Evolutionary conservation across 2,329 filamentous ascomycete genomes (phyloP), one percentile per base, ranked within the genome.

Genomic region (Cladophialophora immunda): DNA sequence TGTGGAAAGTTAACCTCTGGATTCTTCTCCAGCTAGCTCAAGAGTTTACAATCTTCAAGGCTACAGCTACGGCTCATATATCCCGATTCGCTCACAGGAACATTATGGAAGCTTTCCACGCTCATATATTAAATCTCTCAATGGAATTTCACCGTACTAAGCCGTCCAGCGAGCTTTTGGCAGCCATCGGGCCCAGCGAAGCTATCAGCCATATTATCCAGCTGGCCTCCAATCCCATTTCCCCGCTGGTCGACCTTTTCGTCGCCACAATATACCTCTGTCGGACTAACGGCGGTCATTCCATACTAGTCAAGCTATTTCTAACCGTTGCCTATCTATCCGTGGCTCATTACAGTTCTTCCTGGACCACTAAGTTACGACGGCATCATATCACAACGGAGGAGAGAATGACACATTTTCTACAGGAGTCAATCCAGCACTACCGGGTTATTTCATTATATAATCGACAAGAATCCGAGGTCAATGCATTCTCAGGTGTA

Each of bases 251-350:
- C 15, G 90, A 92, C 74, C 77, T 91, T 11, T 70, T 83, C 13
- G 78, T 90, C 27, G 88, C 88, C 0, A 84, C 90, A 68, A 70
- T 81, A 81, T 61, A 89, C 87, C 69, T 92, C 5, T 88, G 86
- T 67, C 80, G 80, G 58, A 81, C 88, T 15, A 91, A 91, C 74
- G 88, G 89, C 70, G 78, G 83, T 15, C 89, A 86, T 65, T 85
- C 88, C 81, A 80, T 81, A 3, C 74, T 86, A 54, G 80, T 84
- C 32, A 77, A 84, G 62, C 77, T 79, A 6, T 76, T 79, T 34
- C 81, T 82, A 25, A 79, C 79, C 13, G 71, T 83, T 22, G 74
- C 82, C 15, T 89, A 87, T 72, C 72, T 87, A 45, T 86, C 82
- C 75, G 83, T 50, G 82, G 83, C 52, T 61, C 79, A 72, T 1